These are phyloP conservation scores for Colletotrichum aenigma DNA, from an alignment of 2,329 filamentous ascomycete genomes.

Conservation along the genomic window DNA sequence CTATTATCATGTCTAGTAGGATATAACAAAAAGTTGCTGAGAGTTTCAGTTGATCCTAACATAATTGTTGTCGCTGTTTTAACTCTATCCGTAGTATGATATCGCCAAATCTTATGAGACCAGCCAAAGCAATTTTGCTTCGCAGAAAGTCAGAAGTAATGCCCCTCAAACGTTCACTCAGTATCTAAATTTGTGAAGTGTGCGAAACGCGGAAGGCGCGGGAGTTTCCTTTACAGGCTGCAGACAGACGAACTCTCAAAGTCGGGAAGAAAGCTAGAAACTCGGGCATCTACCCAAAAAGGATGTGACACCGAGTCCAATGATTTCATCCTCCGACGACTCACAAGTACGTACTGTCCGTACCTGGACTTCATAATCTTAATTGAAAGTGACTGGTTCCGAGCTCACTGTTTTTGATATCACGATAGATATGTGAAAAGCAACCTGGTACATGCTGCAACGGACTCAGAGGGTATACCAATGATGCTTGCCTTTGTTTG, in stretches of 20 bases:
- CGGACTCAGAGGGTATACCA: neutral
- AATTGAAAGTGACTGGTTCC: neutral
- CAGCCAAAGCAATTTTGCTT: neutral
- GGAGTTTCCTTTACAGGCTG: neutral
- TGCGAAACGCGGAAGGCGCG: neutral
- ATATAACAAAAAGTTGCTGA: neutral
- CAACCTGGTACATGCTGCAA: too few species aligned
- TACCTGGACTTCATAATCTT: neutral
- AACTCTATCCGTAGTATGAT: too few species aligned
- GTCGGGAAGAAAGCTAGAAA: neutral
- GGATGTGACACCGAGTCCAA: neutral
- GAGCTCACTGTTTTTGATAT: neutral
- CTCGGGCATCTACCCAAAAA: neutral
- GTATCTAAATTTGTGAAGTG: neutral
- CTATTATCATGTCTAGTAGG: neutral
- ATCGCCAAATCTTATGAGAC: neutral
- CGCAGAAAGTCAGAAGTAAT: neutral
- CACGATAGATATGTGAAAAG: too few species aligned
- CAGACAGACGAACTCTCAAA: neutral
- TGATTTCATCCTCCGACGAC: neutral
- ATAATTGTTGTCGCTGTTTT: too few species aligned
- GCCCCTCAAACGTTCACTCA: neutral
- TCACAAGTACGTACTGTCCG: neutral
- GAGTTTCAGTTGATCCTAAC: neutral
- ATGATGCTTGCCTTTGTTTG: too few species aligned